Conservation (phyloP, 495 filamentous ascomycete species). For the Penicillium desertorum region DNA sequence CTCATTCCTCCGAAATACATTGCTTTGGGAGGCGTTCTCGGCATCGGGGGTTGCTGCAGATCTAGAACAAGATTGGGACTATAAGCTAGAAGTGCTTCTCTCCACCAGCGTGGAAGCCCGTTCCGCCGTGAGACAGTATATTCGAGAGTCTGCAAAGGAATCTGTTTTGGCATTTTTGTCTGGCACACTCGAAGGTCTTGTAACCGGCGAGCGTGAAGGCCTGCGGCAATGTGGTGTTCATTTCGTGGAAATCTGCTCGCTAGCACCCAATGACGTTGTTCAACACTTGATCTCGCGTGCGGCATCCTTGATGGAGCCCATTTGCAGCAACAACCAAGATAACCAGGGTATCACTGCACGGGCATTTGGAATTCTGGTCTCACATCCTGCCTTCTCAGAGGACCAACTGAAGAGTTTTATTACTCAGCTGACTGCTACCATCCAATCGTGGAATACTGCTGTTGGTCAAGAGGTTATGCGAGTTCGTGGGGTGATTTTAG, state of each 20-base stretch:
- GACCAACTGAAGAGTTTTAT: conserved; percentile 40
- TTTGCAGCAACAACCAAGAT: conserved; percentile 67
- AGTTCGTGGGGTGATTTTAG: conserved; percentile 59
- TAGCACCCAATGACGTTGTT: conserved; percentile 56
- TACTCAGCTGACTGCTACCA: conserved; percentile 37
- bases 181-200: conserved; percentile 60
- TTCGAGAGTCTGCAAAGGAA: conserved; percentile 34
- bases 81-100: conserved; percentile 68
- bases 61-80: conserved; percentile 82
- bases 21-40: conserved; percentile 68
- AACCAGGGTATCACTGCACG: conserved; percentile 63
- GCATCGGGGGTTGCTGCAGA: conserved; percentile 49
- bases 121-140: conserved; percentile 53
- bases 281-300: conserved; percentile 48
- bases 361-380: conserved; percentile 75
- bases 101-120: conserved; percentile 63
- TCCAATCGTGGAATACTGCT: conserved; percentile 53
- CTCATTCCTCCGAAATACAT: conserved; percentile 68
- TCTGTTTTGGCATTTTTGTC: conserved; percentile 46
- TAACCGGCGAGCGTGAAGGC: conserved; percentile 46
- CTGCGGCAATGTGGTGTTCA: conserved; percentile 56
- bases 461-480: conserved; percentile 60
- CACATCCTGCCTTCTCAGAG: conserved; percentile 53
- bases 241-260: conserved; percentile 66
- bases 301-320: conserved; percentile 52